Percentiles rank a stretch among this genome's conserved stretches.
Conservation (phyloP, 352 stramenopile genomes). For the Phytopythium ostracodes region DNA sequence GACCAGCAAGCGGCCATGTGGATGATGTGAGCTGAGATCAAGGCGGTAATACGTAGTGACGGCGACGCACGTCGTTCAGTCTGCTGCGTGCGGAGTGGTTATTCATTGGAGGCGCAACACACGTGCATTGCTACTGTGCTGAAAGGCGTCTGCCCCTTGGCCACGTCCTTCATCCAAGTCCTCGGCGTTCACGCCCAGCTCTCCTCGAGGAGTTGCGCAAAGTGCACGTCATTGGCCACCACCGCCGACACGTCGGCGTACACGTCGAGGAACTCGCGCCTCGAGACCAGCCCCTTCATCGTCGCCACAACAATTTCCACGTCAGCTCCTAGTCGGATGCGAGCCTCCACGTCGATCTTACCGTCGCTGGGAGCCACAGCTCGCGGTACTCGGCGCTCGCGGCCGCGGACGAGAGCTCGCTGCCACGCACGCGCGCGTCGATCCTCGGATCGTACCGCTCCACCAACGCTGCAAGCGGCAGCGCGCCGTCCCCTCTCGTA, state of each 20-base stretch:
- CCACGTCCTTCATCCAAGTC: not conserved
- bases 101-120: not conserved
- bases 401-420: conserved; percentile 28
- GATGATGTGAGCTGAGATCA: not conserved
- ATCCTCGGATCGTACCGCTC: conserved; percentile 53
- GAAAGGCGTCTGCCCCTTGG: no score
- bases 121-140: not conserved
- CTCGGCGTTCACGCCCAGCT: conserved; percentile 48
- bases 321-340: conserved; percentile 10
- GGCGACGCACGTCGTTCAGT: no score
- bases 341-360: not conserved
- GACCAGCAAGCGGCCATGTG: not conserved
- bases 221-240: conserved; percentile 54
- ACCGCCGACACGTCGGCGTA: conserved; percentile 67
- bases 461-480: conserved; percentile 41
- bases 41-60: not conserved
- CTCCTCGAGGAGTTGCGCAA: conserved; percentile 62
- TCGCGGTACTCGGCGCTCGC: conserved; percentile 39
- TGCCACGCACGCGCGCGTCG: conserved; percentile 45
- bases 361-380: conserved; percentile 28
- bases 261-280: conserved; percentile 60
- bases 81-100: not conserved
- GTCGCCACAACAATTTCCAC: not conserved
- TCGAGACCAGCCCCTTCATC: not conserved
- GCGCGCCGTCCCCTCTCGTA: conserved; percentile 22